A percentile compares a stretch with the other conserved stretches of the same genome.
Evolutionary conservation across 2,329 filamentous ascomycete genomes (phyloP).

Genomic region (Parastagonospora avenae): DNA sequence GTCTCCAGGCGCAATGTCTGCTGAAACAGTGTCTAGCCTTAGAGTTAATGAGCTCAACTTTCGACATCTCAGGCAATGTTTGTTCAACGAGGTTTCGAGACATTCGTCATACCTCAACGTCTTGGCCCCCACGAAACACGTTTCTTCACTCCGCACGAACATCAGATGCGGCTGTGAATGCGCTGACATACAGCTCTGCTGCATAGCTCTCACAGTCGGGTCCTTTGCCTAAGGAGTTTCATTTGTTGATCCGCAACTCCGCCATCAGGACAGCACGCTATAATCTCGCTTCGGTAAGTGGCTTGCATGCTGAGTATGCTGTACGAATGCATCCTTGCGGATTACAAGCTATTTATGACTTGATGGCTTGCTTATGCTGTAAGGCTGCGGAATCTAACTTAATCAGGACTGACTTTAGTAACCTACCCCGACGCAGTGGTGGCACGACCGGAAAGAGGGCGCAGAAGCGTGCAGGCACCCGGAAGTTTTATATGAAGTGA

Average conservation of each 20-base stretch:
- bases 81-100: conserved; percentile 6
- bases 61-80: not conserved
- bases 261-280: not conserved
- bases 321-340: not conserved
- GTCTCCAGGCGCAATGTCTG: not conserved
- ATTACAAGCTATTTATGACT: conserved; percentile 12
- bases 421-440: conserved; percentile 11
- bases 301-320: not conserved
- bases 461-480: conserved; percentile 9
- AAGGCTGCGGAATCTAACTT: conserved; percentile 17
- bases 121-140: conserved; percentile 1
- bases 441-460: conserved; percentile 14
- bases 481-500: conserved; percentile 6
- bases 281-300: not conserved
- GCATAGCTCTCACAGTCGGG: not conserved
- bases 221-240: not conserved
- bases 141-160: not conserved
- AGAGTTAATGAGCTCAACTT: not conserved
- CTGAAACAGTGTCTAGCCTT: not conserved
- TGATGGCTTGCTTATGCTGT: conserved; percentile 11
- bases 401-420: conserved; percentile 14
- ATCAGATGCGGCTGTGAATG: not conserved
- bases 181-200: not conserved
- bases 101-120: conserved; percentile 4
- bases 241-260: not conserved